These are phyloP conservation scores for Ganoderma resinaceum DNA, from an alignment of 1,284 basidiomycete species.

Conservation along the genomic window DNA sequence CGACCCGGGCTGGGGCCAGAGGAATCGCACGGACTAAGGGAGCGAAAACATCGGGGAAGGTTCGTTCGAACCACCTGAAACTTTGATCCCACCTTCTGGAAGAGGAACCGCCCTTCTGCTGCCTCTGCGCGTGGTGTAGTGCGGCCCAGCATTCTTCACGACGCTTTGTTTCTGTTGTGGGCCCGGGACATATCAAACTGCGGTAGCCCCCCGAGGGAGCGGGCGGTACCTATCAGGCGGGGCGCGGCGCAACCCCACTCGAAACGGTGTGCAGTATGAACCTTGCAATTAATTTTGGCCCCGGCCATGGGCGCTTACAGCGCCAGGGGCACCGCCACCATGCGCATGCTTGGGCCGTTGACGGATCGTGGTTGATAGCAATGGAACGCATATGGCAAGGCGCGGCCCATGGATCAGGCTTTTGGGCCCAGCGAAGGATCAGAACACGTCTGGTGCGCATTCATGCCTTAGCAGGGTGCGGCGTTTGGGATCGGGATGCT, in stretches of 20 bases:
- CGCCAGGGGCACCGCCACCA: conserved; percentile 1
- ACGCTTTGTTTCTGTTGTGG: not conserved
- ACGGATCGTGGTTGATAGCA: not conserved
- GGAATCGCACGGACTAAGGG: not conserved
- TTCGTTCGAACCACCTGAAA: not conserved
- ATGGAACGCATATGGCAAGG: not conserved
- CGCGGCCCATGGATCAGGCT: not conserved
- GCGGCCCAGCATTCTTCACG: not conserved
- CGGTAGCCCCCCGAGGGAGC: not conserved
- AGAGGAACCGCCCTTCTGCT: not conserved
- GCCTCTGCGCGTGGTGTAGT: not conserved
- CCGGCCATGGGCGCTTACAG: not conserved
- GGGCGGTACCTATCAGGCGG: not conserved
- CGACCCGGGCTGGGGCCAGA: not conserved
- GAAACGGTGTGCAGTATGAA: not conserved
- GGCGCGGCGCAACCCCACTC: not conserved
- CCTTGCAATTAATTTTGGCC: conserved; percentile 1
- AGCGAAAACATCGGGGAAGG: not conserved
- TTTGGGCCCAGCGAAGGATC: not conserved
- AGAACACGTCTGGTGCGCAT: not conserved
- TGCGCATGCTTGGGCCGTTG: not conserved
- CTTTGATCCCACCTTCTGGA: not conserved
- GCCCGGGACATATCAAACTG: not conserved
- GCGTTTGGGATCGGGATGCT: not conserved
- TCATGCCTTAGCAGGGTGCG: not conserved